A percentile compares a stretch with the other conserved stretches of the same genome.
These are phyloP conservation scores for Komagataella pseudopastoris DNA, from an alignment of 805 yeast genomes.

Conservation along the genomic window DNA sequence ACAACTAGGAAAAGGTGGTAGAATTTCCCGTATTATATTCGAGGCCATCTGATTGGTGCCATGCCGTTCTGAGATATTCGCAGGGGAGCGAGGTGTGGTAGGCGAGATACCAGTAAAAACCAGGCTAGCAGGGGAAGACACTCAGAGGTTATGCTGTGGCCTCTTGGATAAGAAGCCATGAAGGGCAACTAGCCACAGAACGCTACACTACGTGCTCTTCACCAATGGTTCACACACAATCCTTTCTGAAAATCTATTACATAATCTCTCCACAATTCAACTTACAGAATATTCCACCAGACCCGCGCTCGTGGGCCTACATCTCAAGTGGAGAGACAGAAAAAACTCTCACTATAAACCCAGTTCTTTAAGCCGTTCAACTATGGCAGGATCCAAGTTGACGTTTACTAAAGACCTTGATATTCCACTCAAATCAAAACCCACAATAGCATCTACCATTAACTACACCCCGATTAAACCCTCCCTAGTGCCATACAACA, in stretches of 20 bases:
- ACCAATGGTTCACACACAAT: background rate
- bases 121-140: background rate
- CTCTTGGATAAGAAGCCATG: background rate
- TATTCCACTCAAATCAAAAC: background rate
- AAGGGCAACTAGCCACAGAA: background rate
- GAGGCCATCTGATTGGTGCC: background rate
- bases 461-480: slow-evolving; percentile 1
- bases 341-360: background rate
- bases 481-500: slow-evolving; percentile 5
- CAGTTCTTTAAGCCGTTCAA: background rate
- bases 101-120: background rate
- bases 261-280: background rate
- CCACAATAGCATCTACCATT: slow-evolving; percentile 1
- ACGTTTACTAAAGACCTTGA: background rate
- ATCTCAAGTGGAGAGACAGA: background rate
- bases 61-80: background rate
- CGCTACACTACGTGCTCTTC: background rate
- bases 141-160: background rate
- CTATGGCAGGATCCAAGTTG: background rate
- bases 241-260: background rate
- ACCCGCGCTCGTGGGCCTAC: background rate
- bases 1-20: background rate
- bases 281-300: background rate
- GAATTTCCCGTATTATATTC: background rate
- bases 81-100: background rate